Conservation (phyloP, 23 red algal genomes). For the Gracilaria domingensis region DNA sequence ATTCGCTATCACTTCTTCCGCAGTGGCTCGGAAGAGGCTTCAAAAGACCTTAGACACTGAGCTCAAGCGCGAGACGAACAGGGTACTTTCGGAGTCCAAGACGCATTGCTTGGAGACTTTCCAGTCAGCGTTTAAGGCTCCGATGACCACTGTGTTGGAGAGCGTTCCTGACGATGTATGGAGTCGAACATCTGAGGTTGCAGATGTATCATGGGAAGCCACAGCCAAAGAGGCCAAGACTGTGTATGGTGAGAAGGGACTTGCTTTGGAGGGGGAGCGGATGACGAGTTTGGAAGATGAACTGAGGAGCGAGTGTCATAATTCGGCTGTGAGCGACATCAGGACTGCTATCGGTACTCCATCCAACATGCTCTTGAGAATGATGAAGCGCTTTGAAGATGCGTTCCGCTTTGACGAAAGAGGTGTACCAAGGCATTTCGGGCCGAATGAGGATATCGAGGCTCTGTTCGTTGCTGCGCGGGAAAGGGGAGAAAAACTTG, state of each 20-base stretch:
- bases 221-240: slow-evolving; percentile 48
- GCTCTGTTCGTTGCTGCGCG: slow-evolving; percentile 74
- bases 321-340: slow-evolving; percentile 46
- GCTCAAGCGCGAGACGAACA: slow-evolving; percentile 36
- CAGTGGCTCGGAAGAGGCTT: slow-evolving; percentile 20
- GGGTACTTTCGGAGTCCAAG: slow-evolving; percentile 37
- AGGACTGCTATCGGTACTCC: slow-evolving; percentile 60
- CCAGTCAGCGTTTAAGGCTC: slow-evolving; percentile 55
- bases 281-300: slow-evolving; percentile 41
- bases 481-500: slow-evolving; percentile 57
- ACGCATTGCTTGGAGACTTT: slow-evolving; percentile 42
- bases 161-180: slow-evolving; percentile 51
- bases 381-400: slow-evolving; percentile 90
- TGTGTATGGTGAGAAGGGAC: slow-evolving; percentile 51
- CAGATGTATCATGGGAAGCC: slow-evolving; percentile 51
- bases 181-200: slow-evolving; percentile 54
- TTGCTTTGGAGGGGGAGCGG: slow-evolving; percentile 29
- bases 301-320: slow-evolving; percentile 43
- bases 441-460: slow-evolving; percentile 86
- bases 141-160: slow-evolving; percentile 65
- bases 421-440: slow-evolving; percentile 84
- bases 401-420: slow-evolving; percentile 91
- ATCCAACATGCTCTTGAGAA: slow-evolving; percentile 60
- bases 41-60: slow-evolving; percentile 37
- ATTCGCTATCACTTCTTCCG: slow-evolving; percentile 24